Evolutionary conservation across 2,329 filamentous ascomycete genomes (phyloP).

Genomic region (Amylocarpus encephaloides): DNA sequence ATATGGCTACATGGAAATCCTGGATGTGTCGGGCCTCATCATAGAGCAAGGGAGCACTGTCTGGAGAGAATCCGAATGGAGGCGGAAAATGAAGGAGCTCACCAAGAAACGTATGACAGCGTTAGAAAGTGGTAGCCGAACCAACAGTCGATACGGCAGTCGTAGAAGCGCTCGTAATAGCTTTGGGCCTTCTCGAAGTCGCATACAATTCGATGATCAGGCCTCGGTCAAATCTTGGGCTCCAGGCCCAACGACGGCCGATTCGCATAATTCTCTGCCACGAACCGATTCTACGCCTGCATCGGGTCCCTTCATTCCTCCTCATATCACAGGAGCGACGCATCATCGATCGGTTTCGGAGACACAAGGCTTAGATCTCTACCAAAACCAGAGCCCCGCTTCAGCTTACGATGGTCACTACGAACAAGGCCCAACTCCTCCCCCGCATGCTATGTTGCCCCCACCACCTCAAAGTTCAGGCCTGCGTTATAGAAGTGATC

Average conservation of each 20-base stretch:
- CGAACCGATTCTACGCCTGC: conserved; percentile 47
- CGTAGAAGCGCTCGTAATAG: conserved; percentile 52
- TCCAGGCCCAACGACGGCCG: conserved; percentile 32
- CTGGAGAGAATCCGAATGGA: conserved; percentile 88
- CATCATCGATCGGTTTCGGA: conserved; percentile 32
- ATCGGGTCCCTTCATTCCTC: conserved; percentile 21
- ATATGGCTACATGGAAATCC: conserved; percentile 84
- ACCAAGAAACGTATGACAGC: conserved; percentile 72
- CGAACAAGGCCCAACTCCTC: conserved; percentile 22
- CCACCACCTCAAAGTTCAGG: conserved; percentile 25
- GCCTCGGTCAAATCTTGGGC: conserved; percentile 46
- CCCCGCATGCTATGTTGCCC: conserved; percentile 22
- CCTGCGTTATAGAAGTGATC: conserved; percentile 38
- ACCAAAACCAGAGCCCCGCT: conserved; percentile 16
- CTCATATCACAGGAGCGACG: conserved; percentile 5
- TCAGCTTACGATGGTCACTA: conserved; percentile 24
- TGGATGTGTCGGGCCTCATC: conserved; percentile 78
- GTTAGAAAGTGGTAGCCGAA: conserved; percentile 39
- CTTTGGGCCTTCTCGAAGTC: conserved; percentile 41
- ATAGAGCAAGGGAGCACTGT: conserved; percentile 65
- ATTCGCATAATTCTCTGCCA: conserved; percentile 16
- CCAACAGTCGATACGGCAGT: conserved; percentile 46
- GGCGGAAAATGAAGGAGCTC: conserved; percentile 79
- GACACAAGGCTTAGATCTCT: conserved; percentile 24
- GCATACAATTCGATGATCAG: conserved; percentile 52